Conservation (phyloP, 2,329 filamentous ascomycete species). For the Clonostachys solani region DNA sequence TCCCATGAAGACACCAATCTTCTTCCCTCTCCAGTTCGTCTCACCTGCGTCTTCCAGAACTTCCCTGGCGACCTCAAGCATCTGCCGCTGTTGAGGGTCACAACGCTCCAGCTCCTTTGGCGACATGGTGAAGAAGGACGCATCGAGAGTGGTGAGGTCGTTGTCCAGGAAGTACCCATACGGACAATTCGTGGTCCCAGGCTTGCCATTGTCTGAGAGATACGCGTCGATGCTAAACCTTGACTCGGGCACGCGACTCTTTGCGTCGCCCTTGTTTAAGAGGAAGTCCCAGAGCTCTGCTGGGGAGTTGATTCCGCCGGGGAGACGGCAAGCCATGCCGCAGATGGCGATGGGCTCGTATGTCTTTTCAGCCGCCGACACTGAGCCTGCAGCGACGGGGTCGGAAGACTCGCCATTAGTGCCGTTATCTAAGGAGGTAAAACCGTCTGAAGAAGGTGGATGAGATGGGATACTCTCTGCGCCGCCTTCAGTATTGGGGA, state of each 20-base stretch:
- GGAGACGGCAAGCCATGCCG: conserved; percentile 30
- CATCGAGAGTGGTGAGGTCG: conserved; percentile 24
- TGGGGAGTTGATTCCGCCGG: conserved; percentile 23
- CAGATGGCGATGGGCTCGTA: conserved; percentile 30
- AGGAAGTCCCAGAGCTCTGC: conserved; percentile 28
- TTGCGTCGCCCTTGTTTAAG: conserved; percentile 21
- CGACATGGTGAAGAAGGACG: conserved; percentile 27
- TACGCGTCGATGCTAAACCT: conserved; percentile 14
- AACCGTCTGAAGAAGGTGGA: background rate
- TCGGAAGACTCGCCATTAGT: background rate
- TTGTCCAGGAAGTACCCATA: conserved; percentile 27
- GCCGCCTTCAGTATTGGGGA: background rate
- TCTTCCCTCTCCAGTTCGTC: conserved; percentile 13
- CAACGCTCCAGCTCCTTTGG: conserved; percentile 30
- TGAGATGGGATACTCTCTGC: background rate
- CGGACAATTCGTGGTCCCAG: conserved; percentile 8
- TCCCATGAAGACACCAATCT: conserved; percentile 26
- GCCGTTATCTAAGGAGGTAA: background rate
- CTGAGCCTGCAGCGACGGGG: background rate
- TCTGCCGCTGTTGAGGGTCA: conserved; percentile 35
- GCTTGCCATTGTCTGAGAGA: conserved; percentile 20
- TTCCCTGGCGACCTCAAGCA: conserved; percentile 32
- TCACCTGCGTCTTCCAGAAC: conserved; percentile 22
- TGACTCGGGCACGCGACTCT: conserved; percentile 14
- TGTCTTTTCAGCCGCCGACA: background rate